Base-by-base conservation (phyloP, 2,329 filamentous ascomycete genomes). In the Aspergillus vadensis region DNA sequence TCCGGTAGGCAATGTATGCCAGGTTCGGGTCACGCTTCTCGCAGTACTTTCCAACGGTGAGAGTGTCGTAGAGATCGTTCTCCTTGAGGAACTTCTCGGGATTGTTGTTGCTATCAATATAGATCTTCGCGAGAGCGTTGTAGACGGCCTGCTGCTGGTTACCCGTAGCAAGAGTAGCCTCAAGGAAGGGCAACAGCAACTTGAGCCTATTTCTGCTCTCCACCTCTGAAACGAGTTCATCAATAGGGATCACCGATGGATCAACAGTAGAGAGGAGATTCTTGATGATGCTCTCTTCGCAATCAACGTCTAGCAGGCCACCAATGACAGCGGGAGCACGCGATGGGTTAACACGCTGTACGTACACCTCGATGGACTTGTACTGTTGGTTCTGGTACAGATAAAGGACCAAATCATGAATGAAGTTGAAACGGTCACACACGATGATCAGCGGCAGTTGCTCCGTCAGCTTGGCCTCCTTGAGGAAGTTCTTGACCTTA, bases 331-430 rank as follows among this genome's bases (percentile, higher is more conserved):
- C 91, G 5, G 95, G 95, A 5, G 96, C 95, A 69, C 95, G 85
- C 15, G 89, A 84, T 5, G 95, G 93, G 80, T 99, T 99, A 69
- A 99, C 93, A 48, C 92, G 90, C 82, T 99, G 95, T 27, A 99
- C 95, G 70, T 99, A 99, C 9, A 96, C 89, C 80, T 99, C 95
- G 66, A 99, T 99, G 1, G 95, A 97, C 81, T 96, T 92, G 85
- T 97, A 99, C 74, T 98, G 94, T 79, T 99, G 94, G 80, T 96
- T 96, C 83, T 98, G 95, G 83, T 99, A 99, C 8, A 99, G 86
- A 79, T 95, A 97, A 21, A 99, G 85, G 48, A 99, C 92, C 72
- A 99, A 80, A 72, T 99, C 95, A 73, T 99, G 95, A 44, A 98
- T 92, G 73, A 99, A 97, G 82, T 98, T 96, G 85, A 96, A 97